A percentile compares a stretch with the other conserved stretches of the same genome.
These are phyloP conservation scores for Saccharomycopsis synnaedendra DNA, from an alignment of 805 yeast genomes.

Conservation along the genomic window DNA sequence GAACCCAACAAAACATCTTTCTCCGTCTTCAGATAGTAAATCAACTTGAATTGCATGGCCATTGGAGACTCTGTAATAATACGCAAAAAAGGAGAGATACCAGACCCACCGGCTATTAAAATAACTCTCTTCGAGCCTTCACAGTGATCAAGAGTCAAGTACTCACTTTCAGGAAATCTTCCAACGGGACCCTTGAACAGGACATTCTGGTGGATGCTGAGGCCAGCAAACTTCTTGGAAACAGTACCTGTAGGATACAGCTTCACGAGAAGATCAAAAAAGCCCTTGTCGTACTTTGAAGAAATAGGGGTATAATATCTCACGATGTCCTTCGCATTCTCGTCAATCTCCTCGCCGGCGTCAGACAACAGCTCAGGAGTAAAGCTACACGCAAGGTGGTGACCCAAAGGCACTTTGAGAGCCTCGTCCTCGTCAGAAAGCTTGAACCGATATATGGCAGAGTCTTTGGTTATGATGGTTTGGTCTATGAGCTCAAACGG, in stretches of 20 bases:
- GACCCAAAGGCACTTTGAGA: slow-evolving; percentile 62
- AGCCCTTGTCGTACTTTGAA: slow-evolving; percentile 57
- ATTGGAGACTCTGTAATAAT: slow-evolving; percentile 62
- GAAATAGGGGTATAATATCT: slow-evolving; percentile 74
- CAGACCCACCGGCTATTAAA: slow-evolving; percentile 78
- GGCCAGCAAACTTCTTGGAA: slow-evolving; percentile 52
- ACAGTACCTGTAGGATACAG: slow-evolving; percentile 65
- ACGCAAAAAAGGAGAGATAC: slow-evolving; percentile 84
- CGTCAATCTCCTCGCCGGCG: slow-evolving; percentile 21
- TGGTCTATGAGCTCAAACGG: slow-evolving; percentile 62
- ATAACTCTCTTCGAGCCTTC: slow-evolving; percentile 36
- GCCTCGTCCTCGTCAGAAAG: slow-evolving; percentile 48
- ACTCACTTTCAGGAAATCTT: slow-evolving; percentile 41
- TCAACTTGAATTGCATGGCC: slow-evolving; percentile 48
- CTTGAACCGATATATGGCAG: slow-evolving; percentile 65
- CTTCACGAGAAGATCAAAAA: slow-evolving; percentile 67
- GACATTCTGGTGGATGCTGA: slow-evolving; percentile 54
- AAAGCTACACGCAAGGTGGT: slow-evolving; percentile 52
- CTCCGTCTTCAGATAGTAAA: slow-evolving; percentile 66
- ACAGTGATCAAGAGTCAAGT: slow-evolving; percentile 15
- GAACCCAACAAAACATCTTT: slow-evolving; percentile 64
- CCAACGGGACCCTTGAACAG: slow-evolving; percentile 77
- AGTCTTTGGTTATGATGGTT: slow-evolving; percentile 58
- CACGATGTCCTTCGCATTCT: slow-evolving; percentile 27
- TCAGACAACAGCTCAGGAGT: slow-evolving; percentile 10